Evolutionary conservation across 2,329 filamentous ascomycete species (phyloP).

Genomic region (Sarocladium brachiariae): DNA sequence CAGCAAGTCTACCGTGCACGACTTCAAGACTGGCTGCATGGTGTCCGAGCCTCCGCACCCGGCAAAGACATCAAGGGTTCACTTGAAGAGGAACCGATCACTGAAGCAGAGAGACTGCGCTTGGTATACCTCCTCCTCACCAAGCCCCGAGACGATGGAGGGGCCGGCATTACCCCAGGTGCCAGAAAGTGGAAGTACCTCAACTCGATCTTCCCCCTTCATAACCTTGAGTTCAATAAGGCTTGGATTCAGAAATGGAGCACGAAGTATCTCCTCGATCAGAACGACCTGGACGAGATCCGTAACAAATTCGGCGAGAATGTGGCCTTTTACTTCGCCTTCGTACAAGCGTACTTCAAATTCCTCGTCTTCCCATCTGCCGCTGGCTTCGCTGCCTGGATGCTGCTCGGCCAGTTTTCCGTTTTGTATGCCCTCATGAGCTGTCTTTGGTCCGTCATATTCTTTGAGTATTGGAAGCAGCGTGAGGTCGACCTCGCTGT

Average conservation of each 20-base stretch:
- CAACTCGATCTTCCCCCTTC: slow-evolving; percentile 69
- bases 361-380: slow-evolving; percentile 78
- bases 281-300: slow-evolving; percentile 64
- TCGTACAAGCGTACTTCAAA: slow-evolving; percentile 82
- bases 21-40: slow-evolving; percentile 90
- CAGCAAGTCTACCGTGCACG: slow-evolving; percentile 80
- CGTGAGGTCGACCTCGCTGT: slow-evolving; percentile 82
- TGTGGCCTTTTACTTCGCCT: slow-evolving; percentile 93
- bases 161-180: slow-evolving; percentile 67
- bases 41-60: slow-evolving; percentile 72
- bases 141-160: slow-evolving; percentile 64
- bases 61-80: slow-evolving; percentile 62
- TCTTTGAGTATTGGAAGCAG: slow-evolving; percentile 95
- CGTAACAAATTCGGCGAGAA: slow-evolving; percentile 72
- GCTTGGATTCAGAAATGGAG: slow-evolving; percentile 70
- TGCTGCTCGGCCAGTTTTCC: slow-evolving; percentile 80
- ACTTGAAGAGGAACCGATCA: slow-evolving; percentile 68
- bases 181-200: slow-evolving; percentile 67
- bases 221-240: slow-evolving; percentile 70
- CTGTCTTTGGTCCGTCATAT: slow-evolving; percentile 80
- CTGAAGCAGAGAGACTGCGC: slow-evolving; percentile 80
- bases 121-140: slow-evolving; percentile 83
- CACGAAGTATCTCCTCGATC: slow-evolving; percentile 60
- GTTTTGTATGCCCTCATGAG: slow-evolving; percentile 71
- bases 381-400: slow-evolving; percentile 70